These are phyloP conservation scores for Candida pseudoglaebosa DNA, from an alignment of 805 yeast species.

Conservation along the genomic window DNA sequence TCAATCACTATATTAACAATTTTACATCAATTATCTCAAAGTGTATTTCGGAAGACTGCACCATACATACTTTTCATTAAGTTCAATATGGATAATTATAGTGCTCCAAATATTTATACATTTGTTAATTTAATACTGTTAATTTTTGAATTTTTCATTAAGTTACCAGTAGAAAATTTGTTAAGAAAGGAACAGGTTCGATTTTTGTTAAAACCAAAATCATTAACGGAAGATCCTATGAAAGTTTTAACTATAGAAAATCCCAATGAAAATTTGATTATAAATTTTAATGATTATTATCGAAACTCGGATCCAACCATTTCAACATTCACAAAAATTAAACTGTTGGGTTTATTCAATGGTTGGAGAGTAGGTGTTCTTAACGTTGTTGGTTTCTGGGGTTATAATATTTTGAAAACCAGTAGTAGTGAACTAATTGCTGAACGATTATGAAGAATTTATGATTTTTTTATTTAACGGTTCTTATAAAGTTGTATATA, in stretches of 20 bases:
- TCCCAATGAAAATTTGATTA: conserved; percentile 49
- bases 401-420: conserved; percentile 56
- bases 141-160: conserved; percentile 64
- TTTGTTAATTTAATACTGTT: conserved; percentile 57
- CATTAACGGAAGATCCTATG: conserved; percentile 30
- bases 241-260: conserved; percentile 41
- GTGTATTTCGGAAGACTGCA: conserved; percentile 60
- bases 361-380: conserved; percentile 91
- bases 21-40: conserved; percentile 56
- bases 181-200: conserved; percentile 79
- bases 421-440: conserved; percentile 38
- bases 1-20: conserved; percentile 43
- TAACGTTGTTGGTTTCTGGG: conserved; percentile 81
- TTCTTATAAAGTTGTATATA: too few relatives aligned
- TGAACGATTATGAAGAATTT: conserved; percentile 23
- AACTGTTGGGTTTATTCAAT: conserved; percentile 49
- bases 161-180: conserved; percentile 83
- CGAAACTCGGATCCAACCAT: conserved; percentile 7
- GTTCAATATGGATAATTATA: conserved; percentile 63
- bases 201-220: conserved; percentile 46
- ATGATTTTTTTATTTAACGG: neutral
- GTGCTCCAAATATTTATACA: conserved; percentile 58
- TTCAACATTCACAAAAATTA: conserved; percentile 39
- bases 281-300: conserved; percentile 37
- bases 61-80: conserved; percentile 59